Conservation (phyloP, 2,329 filamentous ascomycete genomes). For the Nemania bipapillata region DNA sequence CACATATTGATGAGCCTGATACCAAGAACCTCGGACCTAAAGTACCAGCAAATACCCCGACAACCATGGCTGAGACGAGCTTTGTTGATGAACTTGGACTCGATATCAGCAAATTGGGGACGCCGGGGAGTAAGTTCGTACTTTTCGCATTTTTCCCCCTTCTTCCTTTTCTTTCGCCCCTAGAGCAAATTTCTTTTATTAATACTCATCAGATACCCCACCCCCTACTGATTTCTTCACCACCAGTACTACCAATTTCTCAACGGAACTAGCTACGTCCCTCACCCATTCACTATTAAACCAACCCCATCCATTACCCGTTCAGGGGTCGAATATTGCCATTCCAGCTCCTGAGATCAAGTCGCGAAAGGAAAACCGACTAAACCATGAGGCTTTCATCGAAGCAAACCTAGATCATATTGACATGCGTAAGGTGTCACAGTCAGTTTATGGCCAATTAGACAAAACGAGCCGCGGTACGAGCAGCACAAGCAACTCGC, state of each 20-base stretch:
- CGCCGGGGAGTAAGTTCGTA: constrained; percentile 45
- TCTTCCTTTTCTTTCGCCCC: neutral
- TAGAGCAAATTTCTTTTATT: constrained; percentile 8
- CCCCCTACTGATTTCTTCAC: constrained; percentile 47
- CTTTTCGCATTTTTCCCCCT: constrained; percentile 1
- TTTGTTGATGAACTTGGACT: constrained; percentile 46
- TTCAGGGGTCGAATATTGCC: constrained; percentile 48
- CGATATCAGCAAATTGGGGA: constrained; percentile 42
- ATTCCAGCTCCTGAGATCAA: constrained; percentile 55
- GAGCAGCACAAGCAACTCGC: constrained; percentile 46
- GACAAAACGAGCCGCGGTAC: constrained; percentile 43
- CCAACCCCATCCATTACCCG: constrained; percentile 57
- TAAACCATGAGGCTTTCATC: constrained; percentile 43
- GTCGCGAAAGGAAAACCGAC: constrained; percentile 59
- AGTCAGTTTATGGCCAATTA: constrained; percentile 52
- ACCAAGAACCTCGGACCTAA: constrained; percentile 50
- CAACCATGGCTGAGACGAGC: constrained; percentile 40
- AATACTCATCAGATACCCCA: constrained; percentile 39
- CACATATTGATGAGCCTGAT: constrained; percentile 52
- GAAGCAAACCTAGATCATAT: constrained; percentile 47
- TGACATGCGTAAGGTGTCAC: constrained; percentile 57
- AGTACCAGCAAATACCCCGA: constrained; percentile 59
- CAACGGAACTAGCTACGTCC: constrained; percentile 56
- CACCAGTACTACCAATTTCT: constrained; percentile 45
- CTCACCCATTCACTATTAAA: constrained; percentile 62